Base-by-base conservation (phyloP, 768 basidiomycete genomes). In the Trametes villosa region DNA sequence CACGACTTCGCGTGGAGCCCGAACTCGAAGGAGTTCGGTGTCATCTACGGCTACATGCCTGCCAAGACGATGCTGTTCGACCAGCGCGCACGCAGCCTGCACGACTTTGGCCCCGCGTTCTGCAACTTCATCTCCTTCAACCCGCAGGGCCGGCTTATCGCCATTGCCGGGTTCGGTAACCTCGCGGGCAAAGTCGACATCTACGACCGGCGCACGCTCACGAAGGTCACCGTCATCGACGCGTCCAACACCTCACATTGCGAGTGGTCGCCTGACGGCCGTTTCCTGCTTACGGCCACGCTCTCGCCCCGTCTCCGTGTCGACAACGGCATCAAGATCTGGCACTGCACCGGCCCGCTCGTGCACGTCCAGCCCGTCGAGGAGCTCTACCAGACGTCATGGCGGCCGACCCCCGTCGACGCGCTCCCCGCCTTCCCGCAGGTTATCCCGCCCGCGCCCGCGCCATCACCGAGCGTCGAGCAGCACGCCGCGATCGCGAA, bases 31-130 rank as follows among this genome's bases (percentile, higher is more conserved):
- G 97, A 99, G 75, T 99, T 99, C 71, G 88, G 87, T 47, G 95
- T 98, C 34, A 90, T 94, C 27, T 98, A 98, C 71, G 96, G 97
- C 69, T 99, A 85, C 71, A 98, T 98, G 94, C 97, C 96, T 5
- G 93, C 97, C 4, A 95, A 96, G 74, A 86, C 88, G 0, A 88
- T 91, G 81, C 74, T 98, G 12, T 97, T 98, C 69, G 95, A 98
- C 73, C 86, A 91, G 63, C 90, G 95, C 52, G 92, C 94, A 51
- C 88, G 91, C 55, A 81, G 88, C 2, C 77, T 96, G 36, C 88
- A 96, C 72, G 95, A 98, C 65, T 98, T 98, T 67, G 96, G 95
- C 45, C 78, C 89, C 6, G 84, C 88, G 12, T 95, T 95, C 41
- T 86, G 86, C 75, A 99, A 99, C 76, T 96, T 91, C 75, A 85